Conservation (phyloP, 192 early-diverging fungal species). For the Gamsiella multidivaricata region DNA sequence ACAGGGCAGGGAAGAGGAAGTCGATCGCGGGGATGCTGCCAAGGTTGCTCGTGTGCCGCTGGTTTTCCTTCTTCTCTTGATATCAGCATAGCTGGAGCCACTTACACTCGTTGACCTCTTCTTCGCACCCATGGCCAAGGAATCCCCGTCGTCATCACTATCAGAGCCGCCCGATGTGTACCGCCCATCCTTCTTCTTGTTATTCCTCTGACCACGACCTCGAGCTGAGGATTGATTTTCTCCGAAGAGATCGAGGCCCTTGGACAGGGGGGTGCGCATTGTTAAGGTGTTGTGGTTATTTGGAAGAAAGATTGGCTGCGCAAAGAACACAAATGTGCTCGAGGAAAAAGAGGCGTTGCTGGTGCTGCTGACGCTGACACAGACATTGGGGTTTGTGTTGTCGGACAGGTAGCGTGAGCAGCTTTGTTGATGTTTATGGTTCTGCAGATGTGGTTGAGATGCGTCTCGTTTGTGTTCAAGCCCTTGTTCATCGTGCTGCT, state of each 20-base stretch:
- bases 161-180: too few relatives aligned
- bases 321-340: slow-evolving; percentile 11
- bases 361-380: background rate
- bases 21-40: background rate
- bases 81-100: background rate
- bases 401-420: background rate
- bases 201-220: background rate
- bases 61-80: slow-evolving; percentile 20
- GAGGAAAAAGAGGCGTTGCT: background rate
- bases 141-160: background rate
- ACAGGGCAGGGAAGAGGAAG: too few relatives aligned
- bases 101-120: slow-evolving; percentile 7
- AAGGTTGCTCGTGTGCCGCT: background rate
- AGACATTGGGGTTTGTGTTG: background rate
- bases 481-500: background rate
- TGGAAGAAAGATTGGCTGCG: slow-evolving; percentile 5
- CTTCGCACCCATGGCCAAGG: slow-evolving; percentile 7
- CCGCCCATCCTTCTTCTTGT: background rate
- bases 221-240: background rate
- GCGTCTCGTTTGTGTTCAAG: background rate
- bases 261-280: background rate
- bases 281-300: too few relatives aligned
- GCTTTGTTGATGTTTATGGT: background rate
- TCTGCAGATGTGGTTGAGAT: background rate
- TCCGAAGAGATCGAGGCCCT: background rate